These are phyloP conservation scores for Candida anglica DNA, from an alignment of 805 yeast species.

Conservation along the genomic window DNA sequence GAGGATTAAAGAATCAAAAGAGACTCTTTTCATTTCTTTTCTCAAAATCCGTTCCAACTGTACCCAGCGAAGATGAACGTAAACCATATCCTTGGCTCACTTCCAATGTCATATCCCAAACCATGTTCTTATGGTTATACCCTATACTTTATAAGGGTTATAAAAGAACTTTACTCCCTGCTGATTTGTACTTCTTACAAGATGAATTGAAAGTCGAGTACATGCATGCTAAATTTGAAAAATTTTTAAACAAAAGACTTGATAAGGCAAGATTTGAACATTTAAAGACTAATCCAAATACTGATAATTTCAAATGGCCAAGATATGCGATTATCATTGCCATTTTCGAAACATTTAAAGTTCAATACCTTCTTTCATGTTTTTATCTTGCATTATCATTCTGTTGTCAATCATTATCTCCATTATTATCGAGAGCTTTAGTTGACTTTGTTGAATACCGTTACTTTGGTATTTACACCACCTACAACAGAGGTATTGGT, in stretches of 20 bases:
- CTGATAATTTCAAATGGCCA: constrained; percentile 37
- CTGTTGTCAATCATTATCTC: constrained; percentile 51
- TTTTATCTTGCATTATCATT: constrained; percentile 44
- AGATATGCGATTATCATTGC: constrained; percentile 36
- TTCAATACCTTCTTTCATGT: constrained; percentile 39
- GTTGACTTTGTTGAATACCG: constrained; percentile 59
- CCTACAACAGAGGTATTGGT: constrained; percentile 64
- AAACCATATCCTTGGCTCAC: constrained; percentile 42
- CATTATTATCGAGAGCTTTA: constrained; percentile 61
- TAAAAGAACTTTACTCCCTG: constrained; percentile 31
- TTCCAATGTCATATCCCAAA: constrained; percentile 35
- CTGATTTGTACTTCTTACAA: constrained; percentile 34
- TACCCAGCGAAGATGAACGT: constrained; percentile 51
- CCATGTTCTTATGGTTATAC: constrained; percentile 37
- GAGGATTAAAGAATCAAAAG: constrained; percentile 40
- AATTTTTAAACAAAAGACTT: constrained; percentile 17
- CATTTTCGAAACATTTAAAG: constrained; percentile 46
- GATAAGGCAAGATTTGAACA: constrained; percentile 15
- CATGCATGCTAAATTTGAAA: constrained; percentile 28
- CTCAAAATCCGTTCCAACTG: constrained; percentile 45
- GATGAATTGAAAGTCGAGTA: constrained; percentile 31
- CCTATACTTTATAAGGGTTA: constrained; percentile 40
- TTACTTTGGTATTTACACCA: constrained; percentile 36
- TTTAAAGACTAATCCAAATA: constrained; percentile 12
- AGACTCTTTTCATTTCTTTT: constrained; percentile 50